Evolutionary conservation across 2,329 filamentous ascomycete genomes (phyloP).

Genomic region (Fusarium falciforme): DNA sequence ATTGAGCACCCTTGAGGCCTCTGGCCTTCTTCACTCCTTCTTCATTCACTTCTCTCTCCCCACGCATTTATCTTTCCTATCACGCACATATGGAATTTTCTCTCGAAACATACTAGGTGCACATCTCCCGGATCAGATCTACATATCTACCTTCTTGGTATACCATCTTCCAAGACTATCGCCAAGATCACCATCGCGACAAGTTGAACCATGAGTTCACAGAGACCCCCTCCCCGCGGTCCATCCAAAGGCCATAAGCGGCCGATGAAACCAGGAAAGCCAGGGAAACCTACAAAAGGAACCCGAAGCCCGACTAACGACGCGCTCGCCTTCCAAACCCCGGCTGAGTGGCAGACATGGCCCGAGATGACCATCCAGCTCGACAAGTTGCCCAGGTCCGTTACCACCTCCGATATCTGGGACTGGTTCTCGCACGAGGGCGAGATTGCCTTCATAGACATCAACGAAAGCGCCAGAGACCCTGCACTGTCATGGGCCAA

Average conservation of each 20-base stretch:
- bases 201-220: slow-evolving; percentile 12
- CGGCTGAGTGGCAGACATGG: slow-evolving; percentile 49
- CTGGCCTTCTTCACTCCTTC: background rate
- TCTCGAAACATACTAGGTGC: background rate
- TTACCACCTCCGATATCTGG: slow-evolving; percentile 60
- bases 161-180: background rate
- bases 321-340: background rate
- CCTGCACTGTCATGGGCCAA: slow-evolving; percentile 48
- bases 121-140: background rate
- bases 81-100: background rate
- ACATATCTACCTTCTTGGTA: background rate
- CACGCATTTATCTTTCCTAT: background rate
- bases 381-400: slow-evolving; percentile 48
- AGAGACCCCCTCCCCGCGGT: background rate
- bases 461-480: slow-evolving; percentile 49
- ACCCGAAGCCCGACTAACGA: background rate
- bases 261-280: background rate
- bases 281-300: background rate
- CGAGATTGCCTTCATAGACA: slow-evolving; percentile 65
- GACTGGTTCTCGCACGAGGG: slow-evolving; percentile 64
- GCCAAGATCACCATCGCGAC: background rate
- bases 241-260: background rate
- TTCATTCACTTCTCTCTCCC: background rate
- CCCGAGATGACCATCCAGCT: slow-evolving; percentile 49
- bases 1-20: background rate